A percentile compares a stretch with the other conserved stretches of the same genome.
Conservation (phyloP, 23 red algal species). For the Pyropia yezoensis region DNA sequence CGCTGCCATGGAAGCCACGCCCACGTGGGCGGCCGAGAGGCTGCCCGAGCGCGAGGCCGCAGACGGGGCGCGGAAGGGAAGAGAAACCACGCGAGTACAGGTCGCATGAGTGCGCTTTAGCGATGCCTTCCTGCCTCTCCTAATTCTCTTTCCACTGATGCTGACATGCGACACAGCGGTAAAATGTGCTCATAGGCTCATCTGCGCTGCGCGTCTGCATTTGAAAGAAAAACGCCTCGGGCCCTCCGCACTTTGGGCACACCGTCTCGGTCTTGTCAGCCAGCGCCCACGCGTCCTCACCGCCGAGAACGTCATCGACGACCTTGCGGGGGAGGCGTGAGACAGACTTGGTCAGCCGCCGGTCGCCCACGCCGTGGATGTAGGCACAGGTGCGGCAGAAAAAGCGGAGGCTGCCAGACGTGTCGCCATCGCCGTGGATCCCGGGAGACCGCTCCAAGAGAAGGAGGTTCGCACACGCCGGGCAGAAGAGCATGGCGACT, state of each 20-base stretch:
- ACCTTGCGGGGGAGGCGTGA: constrained; percentile 47
- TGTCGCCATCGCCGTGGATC: too few relatives aligned
- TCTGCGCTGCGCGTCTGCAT: constrained; percentile 97
- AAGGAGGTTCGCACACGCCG: too few relatives aligned
- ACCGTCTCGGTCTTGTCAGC: constrained; percentile 32
- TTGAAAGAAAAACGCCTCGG: constrained; percentile 73
- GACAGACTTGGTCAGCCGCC: constrained; percentile 46
- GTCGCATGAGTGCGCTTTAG: too few relatives aligned
- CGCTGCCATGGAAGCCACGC: too few relatives aligned
- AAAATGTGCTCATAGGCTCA: constrained; percentile 89
- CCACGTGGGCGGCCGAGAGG: too few relatives aligned
- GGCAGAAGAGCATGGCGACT: too few relatives aligned
- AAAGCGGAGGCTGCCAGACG: constrained; percentile 13
- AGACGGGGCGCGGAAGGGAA: too few relatives aligned
- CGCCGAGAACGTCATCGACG: constrained; percentile 77
- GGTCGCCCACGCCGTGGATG: constrained; percentile 32
- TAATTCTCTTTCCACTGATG: constrained; percentile 95
- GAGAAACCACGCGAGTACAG: too few relatives aligned
- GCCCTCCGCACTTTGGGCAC: constrained; percentile 56
- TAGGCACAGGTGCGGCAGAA: constrained; percentile 67
- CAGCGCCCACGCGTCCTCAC: constrained; percentile 47
- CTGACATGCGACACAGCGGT: constrained; percentile 60
- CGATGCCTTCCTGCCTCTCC: too few relatives aligned
- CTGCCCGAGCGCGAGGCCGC: too few relatives aligned
- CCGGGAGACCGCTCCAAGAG: too few relatives aligned